Evolutionary conservation across 139 green algal genomes (phyloP).

Genomic region (Choricystis sp.): DNA sequence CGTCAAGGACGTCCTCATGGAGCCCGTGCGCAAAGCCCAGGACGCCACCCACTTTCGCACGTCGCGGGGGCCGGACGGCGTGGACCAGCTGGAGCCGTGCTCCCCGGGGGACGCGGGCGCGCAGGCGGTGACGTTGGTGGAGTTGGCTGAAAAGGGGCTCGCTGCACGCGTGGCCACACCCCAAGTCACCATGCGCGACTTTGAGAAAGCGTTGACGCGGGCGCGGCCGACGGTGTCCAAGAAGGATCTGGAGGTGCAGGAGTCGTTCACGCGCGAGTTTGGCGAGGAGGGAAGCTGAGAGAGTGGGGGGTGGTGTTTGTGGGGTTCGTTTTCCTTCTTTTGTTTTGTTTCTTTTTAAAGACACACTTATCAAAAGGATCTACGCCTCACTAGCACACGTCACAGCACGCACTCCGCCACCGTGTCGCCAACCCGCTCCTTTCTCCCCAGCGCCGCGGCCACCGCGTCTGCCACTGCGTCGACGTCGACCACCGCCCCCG

Average conservation of each 20-base stretch:
- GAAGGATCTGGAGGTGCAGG: constrained; percentile 69
- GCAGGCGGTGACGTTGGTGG: constrained; percentile 45
- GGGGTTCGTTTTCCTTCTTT: no score
- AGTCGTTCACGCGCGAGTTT: constrained; percentile 92
- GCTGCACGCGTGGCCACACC: constrained; percentile 43
- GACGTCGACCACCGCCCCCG: no score
- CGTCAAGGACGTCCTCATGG: constrained; percentile 96
- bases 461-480: no score
- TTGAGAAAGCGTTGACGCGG: constrained; percentile 68
- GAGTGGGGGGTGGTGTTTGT: background rate
- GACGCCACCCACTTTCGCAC: constrained; percentile 90
- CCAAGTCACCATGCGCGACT: constrained; percentile 63
- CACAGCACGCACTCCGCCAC: no score
- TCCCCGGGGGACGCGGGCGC: constrained; percentile 46
- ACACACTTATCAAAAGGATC: no score
- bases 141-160: constrained; percentile 51
- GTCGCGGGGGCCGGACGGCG: constrained; percentile 9
- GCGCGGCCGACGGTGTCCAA: constrained; percentile 81
- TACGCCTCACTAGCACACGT: no score
- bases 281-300: constrained; percentile 62
- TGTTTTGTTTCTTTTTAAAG: no score
- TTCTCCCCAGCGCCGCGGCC: no score
- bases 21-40: constrained; percentile 84
- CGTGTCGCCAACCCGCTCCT: no score
- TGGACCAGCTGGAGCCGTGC: constrained; percentile 51